Base-by-base conservation (phyloP, 345 rosid species). In the Salix dunnii region DNA sequence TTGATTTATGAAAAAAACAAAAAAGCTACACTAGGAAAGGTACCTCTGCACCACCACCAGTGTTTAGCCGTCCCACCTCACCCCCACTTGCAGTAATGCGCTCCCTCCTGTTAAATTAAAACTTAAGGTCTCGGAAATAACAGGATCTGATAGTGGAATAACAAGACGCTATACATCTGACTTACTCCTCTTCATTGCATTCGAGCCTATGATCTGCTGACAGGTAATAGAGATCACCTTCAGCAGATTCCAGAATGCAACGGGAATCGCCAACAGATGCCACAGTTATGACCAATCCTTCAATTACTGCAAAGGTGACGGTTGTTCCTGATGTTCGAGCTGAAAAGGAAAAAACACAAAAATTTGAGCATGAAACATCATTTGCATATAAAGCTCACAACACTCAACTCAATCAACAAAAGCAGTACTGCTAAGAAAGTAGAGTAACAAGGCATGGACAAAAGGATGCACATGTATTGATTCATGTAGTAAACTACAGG, bases 31-130 rank as follows among this genome's bases (percentile, higher is more conserved):
- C 49, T 21, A 68, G 76, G 79, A 69, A 77, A 71, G 77, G 43
- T 89, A 96, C 99, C 98, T 94, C 97, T 9, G 97, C 88, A 84
- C 99, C 99, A 73, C 98, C 97, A 73, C 99, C 99, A 73, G 99
- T 86, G 81, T 92, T 94, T 69, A 96, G 87, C 73, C 98, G 92
- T 68, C 99, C 99, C 81, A 96, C 98, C 86, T 96, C 99, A 82
- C 99, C 99, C 67, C 99, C 99, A 79, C 99, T 90, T 63, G 95
- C 88, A 68, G 98, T 96, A 73, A 96, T 86, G 20, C 98, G 98
- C 12, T 85, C 89, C 87, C 97, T 87, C 94, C 99, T 96, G 68
- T 69, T 51, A 80, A 67, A 80, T 81, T 23, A 71, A n/a, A 67
- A 58, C 70, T 13, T 25, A 73, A 86, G 68, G 43, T 74, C 71